Percentiles rank a stretch among this genome's conserved stretches.
Evolutionary conservation across 805 yeast genomes (phyloP).

Genomic region (Starmerella vitae): DNA sequence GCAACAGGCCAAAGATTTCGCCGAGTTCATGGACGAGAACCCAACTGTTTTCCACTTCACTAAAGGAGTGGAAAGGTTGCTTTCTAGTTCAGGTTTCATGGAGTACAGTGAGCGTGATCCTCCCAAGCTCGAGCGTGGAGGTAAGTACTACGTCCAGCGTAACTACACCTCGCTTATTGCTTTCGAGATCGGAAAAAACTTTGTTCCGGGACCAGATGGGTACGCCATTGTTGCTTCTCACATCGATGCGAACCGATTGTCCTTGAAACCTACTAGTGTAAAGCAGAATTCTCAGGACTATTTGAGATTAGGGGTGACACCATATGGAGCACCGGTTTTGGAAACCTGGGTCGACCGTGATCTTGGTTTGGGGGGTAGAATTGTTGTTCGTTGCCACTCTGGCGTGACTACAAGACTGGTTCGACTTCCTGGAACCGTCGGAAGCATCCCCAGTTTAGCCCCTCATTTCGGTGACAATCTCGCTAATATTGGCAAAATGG

Average conservation of each 20-base stretch:
- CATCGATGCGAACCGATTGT: conserved; percentile 82
- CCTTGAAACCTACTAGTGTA: conserved; percentile 77
- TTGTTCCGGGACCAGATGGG: conserved; percentile 69
- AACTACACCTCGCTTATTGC: conserved; percentile 58
- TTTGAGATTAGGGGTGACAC: conserved; percentile 75
- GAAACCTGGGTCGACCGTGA: conserved; percentile 97
- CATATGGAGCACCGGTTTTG: conserved; percentile 84
- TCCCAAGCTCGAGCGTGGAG: conserved; percentile 35
- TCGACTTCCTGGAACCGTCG: conserved; percentile 66
- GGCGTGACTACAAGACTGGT: conserved; percentile 41
- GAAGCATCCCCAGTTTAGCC: conserved; percentile 88
- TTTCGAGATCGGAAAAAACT: conserved; percentile 51
- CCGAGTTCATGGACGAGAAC: conserved; percentile 52
- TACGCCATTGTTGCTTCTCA: conserved; percentile 87
- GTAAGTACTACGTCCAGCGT: conserved; percentile 60
- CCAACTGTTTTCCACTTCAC: conserved; percentile 58
- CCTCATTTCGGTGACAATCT: conserved; percentile 60
- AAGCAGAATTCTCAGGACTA: conserved; percentile 51
- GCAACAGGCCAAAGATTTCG: conserved; percentile 21
- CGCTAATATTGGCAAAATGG: conserved; percentile 44
- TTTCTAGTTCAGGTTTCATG: conserved; percentile 50
- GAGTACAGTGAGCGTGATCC: conserved; percentile 57
- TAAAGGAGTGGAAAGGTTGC: conserved; percentile 23
- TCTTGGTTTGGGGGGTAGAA: conserved; percentile 82
- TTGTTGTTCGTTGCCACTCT: conserved; percentile 49